Evolutionary conservation across 805 yeast species (phyloP), one percentile per base, ranked within the genome.

Genomic region (Cyberlindnera mrakii): DNA sequence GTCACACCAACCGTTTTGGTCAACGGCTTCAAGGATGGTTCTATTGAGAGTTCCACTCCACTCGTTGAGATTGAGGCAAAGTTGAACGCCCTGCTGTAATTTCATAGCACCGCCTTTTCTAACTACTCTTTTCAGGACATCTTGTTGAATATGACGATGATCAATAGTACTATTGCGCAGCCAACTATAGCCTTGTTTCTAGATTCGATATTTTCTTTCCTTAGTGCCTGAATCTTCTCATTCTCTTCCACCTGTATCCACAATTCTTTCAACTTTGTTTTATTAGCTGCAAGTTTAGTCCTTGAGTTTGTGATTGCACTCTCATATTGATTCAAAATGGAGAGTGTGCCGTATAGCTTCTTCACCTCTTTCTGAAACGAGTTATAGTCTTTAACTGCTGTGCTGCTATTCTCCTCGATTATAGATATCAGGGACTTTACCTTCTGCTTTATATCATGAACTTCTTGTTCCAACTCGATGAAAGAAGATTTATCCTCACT

Each of bases 1-100:
- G 81, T 84, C n/a, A 85, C 93, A 3, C 96, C 96, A 17, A 81
- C 93, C 5, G 84, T 85, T 13, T 61, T 74, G 17, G 65, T 87
- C 33, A 75, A 86, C 59, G 96, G 96, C 1, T 75, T 83, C 39
- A 69, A 70, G 18, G 75, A 73, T 49, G 67, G 68, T 30, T 53
- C 68, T 6, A 72, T 87, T 54, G 84, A 82, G 53, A 78, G 88
- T 35, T 77, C 88, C 8, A 75, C 80, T 40, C 66, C 75, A 5
- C 54, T 68, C 5, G 78, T 68, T 3, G 71, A 70, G 11, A 46
- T 63, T 43, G 55, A 50, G 30, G 42, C 51, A 15, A 57, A 62
- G 37, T 45, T 63, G 9, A 41, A 49, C 35, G 48, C 47, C 29
- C 30, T 45, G n/a, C 30, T 50, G 39, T 49, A 30, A 37, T 10